These are phyloP conservation scores for Capillidium heterosporum DNA, from an alignment of 371 early-diverging fungal species.

Conservation along the genomic window DNA sequence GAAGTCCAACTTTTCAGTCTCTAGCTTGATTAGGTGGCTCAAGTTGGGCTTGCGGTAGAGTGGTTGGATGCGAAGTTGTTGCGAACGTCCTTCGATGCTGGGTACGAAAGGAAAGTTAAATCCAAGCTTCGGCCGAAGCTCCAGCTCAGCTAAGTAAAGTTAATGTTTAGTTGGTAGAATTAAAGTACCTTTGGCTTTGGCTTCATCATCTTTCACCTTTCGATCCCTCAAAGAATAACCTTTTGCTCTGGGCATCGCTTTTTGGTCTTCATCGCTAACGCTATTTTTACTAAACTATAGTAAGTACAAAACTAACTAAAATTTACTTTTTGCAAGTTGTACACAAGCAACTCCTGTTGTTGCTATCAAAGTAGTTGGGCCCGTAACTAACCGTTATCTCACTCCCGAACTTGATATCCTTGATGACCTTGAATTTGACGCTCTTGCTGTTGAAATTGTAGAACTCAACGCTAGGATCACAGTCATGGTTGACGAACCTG, in stretches of 20 bases:
- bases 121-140: too few relatives aligned
- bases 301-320: neutral
- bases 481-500: conserved; percentile 91
- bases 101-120: too few relatives aligned
- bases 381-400: conserved; percentile 81
- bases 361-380: conserved; percentile 68
- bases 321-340: conserved; percentile 53
- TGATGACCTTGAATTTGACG: conserved; percentile 61
- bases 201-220: neutral
- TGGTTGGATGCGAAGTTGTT: too few relatives aligned
- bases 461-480: conserved; percentile 57
- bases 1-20: too few relatives aligned
- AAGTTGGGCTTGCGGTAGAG: too few relatives aligned
- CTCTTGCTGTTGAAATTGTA: conserved; percentile 18
- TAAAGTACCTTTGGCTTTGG: conserved; percentile 17
- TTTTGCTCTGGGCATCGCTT: neutral
- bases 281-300: neutral
- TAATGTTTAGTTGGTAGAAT: neutral
- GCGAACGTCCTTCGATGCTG: too few relatives aligned
- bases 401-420: conserved; percentile 58
- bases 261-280: conserved; percentile 2
- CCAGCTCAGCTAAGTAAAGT: neutral
- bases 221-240: neutral
- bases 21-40: too few relatives aligned
- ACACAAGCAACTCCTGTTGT: conserved; percentile 79